Evolutionary conservation across 441 rosid species (phyloP).

Genomic region (Populus hybrid): DNA sequence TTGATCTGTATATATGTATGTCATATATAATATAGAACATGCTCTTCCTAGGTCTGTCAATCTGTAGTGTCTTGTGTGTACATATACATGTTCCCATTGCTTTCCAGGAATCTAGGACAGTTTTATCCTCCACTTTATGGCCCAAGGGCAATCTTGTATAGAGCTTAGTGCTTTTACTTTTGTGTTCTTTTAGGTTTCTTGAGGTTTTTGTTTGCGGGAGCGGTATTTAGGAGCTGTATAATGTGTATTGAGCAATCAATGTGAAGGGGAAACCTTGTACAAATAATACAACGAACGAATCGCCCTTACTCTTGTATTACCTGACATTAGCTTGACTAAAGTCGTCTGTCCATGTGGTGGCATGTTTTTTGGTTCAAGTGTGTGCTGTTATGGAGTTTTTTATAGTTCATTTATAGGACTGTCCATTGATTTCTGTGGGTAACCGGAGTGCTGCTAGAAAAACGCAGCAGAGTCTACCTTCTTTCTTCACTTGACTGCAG

Average conservation of each 20-base stretch:
- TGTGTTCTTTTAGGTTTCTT: slow-evolving; percentile 1
- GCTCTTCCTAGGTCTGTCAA: background rate
- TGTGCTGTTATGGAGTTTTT: background rate
- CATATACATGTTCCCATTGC: background rate
- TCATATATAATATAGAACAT: slow-evolving; percentile 2
- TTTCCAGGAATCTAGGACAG: slow-evolving; percentile 1
- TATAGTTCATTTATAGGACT: background rate
- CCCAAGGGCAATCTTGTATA: slow-evolving; percentile 29
- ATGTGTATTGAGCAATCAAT: background rate
- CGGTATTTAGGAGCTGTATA: background rate
- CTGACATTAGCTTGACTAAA: background rate
- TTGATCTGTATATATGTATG: background rate
- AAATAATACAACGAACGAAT: background rate
- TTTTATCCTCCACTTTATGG: background rate
- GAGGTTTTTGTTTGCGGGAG: background rate
- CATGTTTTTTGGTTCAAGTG: background rate
- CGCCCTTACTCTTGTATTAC: background rate
- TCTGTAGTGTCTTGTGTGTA: background rate
- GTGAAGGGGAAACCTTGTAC: background rate
- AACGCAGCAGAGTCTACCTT: background rate
- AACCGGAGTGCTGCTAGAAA: background rate
- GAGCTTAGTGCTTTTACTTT: slow-evolving; percentile 22
- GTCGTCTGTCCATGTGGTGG: background rate
- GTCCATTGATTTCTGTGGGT: background rate
- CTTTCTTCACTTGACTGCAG: background rate